A percentile compares a stretch with the other conserved stretches of the same genome.
Conservation (phyloP, 768 basidiomycete genomes). For the Podaxis pistillaris region DNA sequence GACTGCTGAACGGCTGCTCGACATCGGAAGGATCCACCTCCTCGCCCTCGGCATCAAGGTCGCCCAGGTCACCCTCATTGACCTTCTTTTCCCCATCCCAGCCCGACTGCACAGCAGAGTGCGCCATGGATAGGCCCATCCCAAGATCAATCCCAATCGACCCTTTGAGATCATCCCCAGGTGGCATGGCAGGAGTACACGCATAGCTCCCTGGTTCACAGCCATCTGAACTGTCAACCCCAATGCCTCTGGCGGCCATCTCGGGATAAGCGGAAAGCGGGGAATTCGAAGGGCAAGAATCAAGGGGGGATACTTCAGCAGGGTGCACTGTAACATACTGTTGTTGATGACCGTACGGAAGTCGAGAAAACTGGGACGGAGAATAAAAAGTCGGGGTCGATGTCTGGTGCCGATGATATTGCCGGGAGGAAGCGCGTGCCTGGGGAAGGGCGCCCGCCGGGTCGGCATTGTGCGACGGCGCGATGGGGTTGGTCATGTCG, state of each 20-base stretch:
- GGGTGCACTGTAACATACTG: constrained; percentile 23
- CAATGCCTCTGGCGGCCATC: background rate
- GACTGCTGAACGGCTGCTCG: constrained; percentile 4
- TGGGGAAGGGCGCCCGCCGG: background rate
- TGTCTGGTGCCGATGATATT: constrained; percentile 15
- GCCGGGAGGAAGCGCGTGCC: constrained; percentile 15
- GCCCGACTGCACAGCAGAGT: background rate
- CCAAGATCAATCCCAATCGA: constrained; percentile 6
- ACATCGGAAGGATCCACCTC: constrained; percentile 9
- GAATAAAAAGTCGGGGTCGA: constrained; percentile 13
- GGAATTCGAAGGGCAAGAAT: constrained; percentile 21
- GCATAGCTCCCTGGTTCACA: background rate
- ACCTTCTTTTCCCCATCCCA: constrained; percentile 7
- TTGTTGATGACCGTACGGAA: constrained; percentile 6
- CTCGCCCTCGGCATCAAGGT: constrained; percentile 18
- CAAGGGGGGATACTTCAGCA: constrained; percentile 26
- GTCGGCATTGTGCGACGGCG: constrained; percentile 8
- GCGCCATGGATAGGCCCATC: background rate
- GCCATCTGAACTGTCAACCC: background rate
- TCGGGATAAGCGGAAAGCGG: constrained; percentile 6
- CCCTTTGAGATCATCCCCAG: constrained; percentile 3
- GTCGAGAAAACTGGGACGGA: constrained; percentile 1
- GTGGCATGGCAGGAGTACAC: background rate
- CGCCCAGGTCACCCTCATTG: constrained; percentile 11
- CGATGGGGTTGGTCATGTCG: constrained; percentile 6